A percentile compares a stretch with the other conserved stretches of the same genome.
phyloP scores from a whole-genome alignment of 169 alveolate genomes.

The Plasmodium relictum region DNA sequence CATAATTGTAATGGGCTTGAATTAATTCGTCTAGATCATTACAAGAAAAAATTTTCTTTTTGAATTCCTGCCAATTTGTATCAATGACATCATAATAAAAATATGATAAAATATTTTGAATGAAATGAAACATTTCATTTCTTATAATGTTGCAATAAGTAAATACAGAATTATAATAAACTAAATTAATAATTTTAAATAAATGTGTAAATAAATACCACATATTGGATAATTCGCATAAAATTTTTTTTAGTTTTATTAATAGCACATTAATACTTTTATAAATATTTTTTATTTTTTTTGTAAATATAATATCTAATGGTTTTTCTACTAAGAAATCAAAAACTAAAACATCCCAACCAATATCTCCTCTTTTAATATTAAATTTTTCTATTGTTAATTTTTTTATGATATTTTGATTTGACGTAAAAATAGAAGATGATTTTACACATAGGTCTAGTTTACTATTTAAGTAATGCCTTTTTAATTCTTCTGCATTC shows the following conservation, averaged over 20 bases:
- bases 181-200: slow-evolving; percentile 57
- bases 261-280: slow-evolving; percentile 50
- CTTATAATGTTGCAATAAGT: slow-evolving; percentile 51
- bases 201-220: slow-evolving; percentile 75
- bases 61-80: slow-evolving; percentile 58
- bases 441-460: slow-evolving; percentile 63
- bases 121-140: slow-evolving; percentile 74
- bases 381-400: slow-evolving; percentile 38
- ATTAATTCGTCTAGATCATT: slow-evolving; percentile 43
- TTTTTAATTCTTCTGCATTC: slow-evolving; percentile 73
- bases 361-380: slow-evolving; percentile 58
- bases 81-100: slow-evolving; percentile 71
- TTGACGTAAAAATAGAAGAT: slow-evolving; percentile 45
- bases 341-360: slow-evolving; percentile 68
- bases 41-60: slow-evolving; percentile 24
- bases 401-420: slow-evolving; percentile 31
- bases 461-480: slow-evolving; percentile 54
- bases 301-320: slow-evolving; percentile 59
- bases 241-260: slow-evolving; percentile 57
- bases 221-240: slow-evolving; percentile 54
- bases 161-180: slow-evolving; percentile 57
- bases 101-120: slow-evolving; percentile 58
- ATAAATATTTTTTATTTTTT: slow-evolving; percentile 41
- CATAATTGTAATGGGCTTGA: slow-evolving; percentile 50
- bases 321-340: slow-evolving; percentile 62